Evolutionary conservation across 164 flowering plant species (phyloP), one percentile per base, ranked within the genome.

Genomic region (Cinnamomum micranthum): DNA sequence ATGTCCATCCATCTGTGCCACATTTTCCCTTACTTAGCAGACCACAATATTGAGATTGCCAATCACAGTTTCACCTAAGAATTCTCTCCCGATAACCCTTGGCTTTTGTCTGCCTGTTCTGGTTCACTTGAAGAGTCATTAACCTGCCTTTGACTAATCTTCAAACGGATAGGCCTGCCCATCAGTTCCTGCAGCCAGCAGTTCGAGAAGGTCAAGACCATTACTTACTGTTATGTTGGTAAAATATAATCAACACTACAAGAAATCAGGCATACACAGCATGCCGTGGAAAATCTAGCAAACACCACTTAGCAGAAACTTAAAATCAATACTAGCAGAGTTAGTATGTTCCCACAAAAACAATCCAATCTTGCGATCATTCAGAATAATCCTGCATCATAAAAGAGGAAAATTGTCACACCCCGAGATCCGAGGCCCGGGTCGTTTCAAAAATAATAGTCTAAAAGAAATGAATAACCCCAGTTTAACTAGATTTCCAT

Each of bases 121-220:
- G 80, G 81, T 52, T 82, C 76, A 59, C 60, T 75, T 73, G 47
- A 87, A 60, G 88, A 63, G 78, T 73, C 82, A 73, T 81, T 82
- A 71, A 27, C 73, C 12, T 65, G 84, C 78, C 63, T 86, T 75
- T 84, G 82, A 77, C 91, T 86, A 23, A 92, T 79, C 79, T 90
- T 89, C 69, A 94, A 74, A 59, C 81, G 83, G 68, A 94, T 13
- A 50, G 94, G 90, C 59, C 98, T 84, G 7, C 90, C 97, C 89
- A 94, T 71, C 76, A 94, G 71, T 77, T 92, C 97, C 98, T 94
- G 84, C 76, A 80, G 55, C 65, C 69, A 33, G 66, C 50, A 71
- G 28, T 73, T 71, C 71, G 24, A 62, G 25, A 50, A 64, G 60
- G 69, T 68, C 52, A 71, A 41, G 3, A 27, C 17, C 20, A 35